Evolutionary conservation across 306 rosid genomes (phyloP).

Genomic region (Senna tora): DNA sequence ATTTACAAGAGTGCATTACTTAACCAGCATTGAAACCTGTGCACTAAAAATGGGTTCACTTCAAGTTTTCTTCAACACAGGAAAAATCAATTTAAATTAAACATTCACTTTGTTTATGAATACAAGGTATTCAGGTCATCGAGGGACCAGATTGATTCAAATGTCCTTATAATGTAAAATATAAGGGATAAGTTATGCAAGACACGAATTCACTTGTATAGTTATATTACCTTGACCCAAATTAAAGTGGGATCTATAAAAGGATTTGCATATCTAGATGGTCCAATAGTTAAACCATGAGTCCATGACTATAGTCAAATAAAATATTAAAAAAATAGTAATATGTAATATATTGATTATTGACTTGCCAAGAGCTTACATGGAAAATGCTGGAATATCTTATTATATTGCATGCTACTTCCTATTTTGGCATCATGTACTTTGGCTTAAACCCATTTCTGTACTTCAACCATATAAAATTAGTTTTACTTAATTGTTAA

Average conservation of each 20-base stretch:
- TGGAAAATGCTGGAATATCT: too few relatives aligned
- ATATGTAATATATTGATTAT: not conserved
- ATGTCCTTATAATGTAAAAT: too few relatives aligned
- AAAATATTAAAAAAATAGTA: not conserved
- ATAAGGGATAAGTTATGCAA: constrained; percentile 1
- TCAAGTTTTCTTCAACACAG: constrained; percentile 3
- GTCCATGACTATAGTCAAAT: not conserved
- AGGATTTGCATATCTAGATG: not conserved
- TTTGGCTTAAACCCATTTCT: not conserved
- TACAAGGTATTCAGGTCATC: not conserved
- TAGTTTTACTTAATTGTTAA: not conserved
- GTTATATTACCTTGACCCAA: not conserved
- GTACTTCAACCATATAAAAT: not conserved
- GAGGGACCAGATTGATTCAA: not conserved
- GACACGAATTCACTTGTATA: not conserved
- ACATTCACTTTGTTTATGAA: not conserved
- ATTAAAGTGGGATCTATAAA: not conserved
- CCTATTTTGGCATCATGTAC: not conserved
- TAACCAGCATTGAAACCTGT: not conserved
- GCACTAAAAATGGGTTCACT: constrained; percentile 2
- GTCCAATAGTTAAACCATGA: not conserved
- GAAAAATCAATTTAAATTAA: not conserved
- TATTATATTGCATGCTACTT: too few relatives aligned
- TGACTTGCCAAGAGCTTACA: too few relatives aligned
- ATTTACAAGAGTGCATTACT: not conserved